Evolutionary conservation across 2,329 filamentous ascomycete species (phyloP).

Genomic region (Coniochaeta pulveracea): DNA sequence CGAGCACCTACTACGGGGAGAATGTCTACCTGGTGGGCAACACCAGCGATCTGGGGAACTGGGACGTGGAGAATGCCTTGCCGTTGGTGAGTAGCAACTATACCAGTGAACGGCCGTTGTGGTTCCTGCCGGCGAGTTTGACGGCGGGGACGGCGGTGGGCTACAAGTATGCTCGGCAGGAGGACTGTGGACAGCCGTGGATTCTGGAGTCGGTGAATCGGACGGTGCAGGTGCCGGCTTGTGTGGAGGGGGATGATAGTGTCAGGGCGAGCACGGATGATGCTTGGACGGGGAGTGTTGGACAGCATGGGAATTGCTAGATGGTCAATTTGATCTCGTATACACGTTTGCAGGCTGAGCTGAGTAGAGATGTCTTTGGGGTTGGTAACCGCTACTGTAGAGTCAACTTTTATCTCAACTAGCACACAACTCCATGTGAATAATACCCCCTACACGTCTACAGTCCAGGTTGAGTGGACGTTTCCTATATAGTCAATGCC

Average conservation of each 20-base stretch:
- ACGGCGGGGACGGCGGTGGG: slow-evolving; percentile 26
- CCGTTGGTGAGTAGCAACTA: slow-evolving; percentile 29
- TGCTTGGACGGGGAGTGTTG: slow-evolving; percentile 24
- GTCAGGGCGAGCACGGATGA: slow-evolving; percentile 20
- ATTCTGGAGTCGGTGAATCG: slow-evolving; percentile 33
- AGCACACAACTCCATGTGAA: too few relatives aligned
- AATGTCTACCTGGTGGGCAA: slow-evolving; percentile 33
- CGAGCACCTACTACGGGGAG: slow-evolving; percentile 33
- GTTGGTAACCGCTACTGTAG: too few relatives aligned
- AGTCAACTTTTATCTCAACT: too few relatives aligned
- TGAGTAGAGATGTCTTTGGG: too few relatives aligned
- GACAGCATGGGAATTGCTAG: slow-evolving; percentile 14
- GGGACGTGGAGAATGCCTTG: slow-evolving; percentile 25
- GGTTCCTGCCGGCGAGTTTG: slow-evolving; percentile 26
- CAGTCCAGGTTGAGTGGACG: too few relatives aligned
- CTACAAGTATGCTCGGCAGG: slow-evolving; percentile 32
- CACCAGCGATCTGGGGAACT: slow-evolving; percentile 27
- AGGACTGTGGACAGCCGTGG: slow-evolving; percentile 28
- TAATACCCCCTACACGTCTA: too few relatives aligned
- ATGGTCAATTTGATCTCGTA: neutral
- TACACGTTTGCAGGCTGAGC: too few relatives aligned
- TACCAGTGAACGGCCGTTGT: slow-evolving; percentile 28
- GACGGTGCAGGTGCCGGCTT: slow-evolving; percentile 25
- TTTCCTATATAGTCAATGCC: too few relatives aligned
- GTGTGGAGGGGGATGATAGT: slow-evolving; percentile 14